Percentiles rank a stretch among this genome's conserved stretches.
Conservation (phyloP, 2,329 filamentous ascomycete species). For the Beauveria caledonica region DNA sequence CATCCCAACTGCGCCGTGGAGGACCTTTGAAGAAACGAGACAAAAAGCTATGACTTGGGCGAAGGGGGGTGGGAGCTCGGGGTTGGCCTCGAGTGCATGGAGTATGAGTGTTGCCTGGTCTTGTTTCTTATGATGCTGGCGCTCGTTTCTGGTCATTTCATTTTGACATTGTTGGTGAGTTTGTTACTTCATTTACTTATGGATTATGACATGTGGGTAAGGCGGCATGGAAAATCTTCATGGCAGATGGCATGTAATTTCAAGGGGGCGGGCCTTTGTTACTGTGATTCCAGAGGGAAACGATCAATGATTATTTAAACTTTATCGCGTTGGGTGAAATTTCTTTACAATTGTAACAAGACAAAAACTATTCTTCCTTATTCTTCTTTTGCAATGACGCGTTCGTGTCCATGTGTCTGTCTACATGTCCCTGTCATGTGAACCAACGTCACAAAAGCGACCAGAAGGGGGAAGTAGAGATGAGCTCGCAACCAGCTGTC, state of each 20-base stretch:
- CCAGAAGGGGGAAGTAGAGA: not conserved
- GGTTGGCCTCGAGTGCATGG: not conserved
- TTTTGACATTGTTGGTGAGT: not conserved
- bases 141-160: not conserved
- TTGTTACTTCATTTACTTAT: not conserved
- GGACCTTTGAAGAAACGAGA: constrained; percentile 32
- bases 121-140: not conserved
- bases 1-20: constrained; percentile 92
- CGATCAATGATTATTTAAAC: not conserved
- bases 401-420: not conserved
- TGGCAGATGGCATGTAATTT: not conserved
- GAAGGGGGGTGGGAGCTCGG: too few relatives aligned
- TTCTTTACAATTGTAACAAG: constrained; percentile 10
- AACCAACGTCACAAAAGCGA: not conserved
- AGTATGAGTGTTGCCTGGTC: not conserved
- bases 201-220: not conserved
- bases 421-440: not conserved
- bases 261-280: not conserved
- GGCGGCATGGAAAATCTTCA: not conserved
- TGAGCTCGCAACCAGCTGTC: not conserved
- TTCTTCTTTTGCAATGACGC: constrained; percentile 3
- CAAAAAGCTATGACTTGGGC: too few relatives aligned
- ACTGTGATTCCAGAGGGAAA: not conserved
- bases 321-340: not conserved
- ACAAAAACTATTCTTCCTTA: constrained; percentile 10